Percentiles rank a stretch among this genome's conserved stretches.
Conservation (phyloP, 2,329 filamentous ascomycete species). For the Fusarium protoensiforme region DNA sequence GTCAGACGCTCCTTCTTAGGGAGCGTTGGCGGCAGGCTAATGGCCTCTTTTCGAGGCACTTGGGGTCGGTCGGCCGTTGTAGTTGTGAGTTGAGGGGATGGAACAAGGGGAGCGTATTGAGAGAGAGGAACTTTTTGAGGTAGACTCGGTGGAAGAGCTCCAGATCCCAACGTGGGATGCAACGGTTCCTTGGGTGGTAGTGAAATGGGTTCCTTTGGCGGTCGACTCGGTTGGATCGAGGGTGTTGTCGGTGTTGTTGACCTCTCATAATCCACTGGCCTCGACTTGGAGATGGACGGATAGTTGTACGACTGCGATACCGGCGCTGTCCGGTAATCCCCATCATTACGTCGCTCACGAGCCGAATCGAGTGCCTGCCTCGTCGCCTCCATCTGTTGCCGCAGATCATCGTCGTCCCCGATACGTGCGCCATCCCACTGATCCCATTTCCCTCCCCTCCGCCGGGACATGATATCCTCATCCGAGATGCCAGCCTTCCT, state of each 20-base stretch:
- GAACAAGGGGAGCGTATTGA: slow-evolving; percentile 36
- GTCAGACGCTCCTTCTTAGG: slow-evolving; percentile 72
- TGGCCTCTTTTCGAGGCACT: slow-evolving; percentile 45
- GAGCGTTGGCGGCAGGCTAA: slow-evolving; percentile 36
- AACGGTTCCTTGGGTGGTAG: slow-evolving; percentile 40
- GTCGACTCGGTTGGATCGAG: slow-evolving; percentile 47
- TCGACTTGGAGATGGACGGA: slow-evolving; percentile 65
- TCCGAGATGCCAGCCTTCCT: slow-evolving; percentile 67
- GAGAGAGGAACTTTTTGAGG: slow-evolving; percentile 45
- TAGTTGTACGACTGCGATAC: slow-evolving; percentile 60
- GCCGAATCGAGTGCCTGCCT: slow-evolving; percentile 58
- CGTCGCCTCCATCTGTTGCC: slow-evolving; percentile 64
- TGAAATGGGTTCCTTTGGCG: slow-evolving; percentile 45
- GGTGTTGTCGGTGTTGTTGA: slow-evolving; percentile 26
- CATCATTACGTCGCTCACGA: slow-evolving; percentile 38
- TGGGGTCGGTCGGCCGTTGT: slow-evolving; percentile 28
- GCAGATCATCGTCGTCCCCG: slow-evolving; percentile 57
- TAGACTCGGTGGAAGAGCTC: slow-evolving; percentile 34
- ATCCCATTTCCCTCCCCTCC: slow-evolving; percentile 59
- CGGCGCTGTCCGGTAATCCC: slow-evolving; percentile 42
- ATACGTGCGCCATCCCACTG: slow-evolving; percentile 46
- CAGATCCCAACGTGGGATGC: slow-evolving; percentile 1
- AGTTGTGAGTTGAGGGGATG: slow-evolving; percentile 19
- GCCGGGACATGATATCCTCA: slow-evolving; percentile 66
- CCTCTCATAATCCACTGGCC: slow-evolving; percentile 58